Percentiles rank a stretch among this genome's conserved stretches.
Conservation (phyloP, 169 alveolate species). For the Ichthyophthirius multifiliis region DNA sequence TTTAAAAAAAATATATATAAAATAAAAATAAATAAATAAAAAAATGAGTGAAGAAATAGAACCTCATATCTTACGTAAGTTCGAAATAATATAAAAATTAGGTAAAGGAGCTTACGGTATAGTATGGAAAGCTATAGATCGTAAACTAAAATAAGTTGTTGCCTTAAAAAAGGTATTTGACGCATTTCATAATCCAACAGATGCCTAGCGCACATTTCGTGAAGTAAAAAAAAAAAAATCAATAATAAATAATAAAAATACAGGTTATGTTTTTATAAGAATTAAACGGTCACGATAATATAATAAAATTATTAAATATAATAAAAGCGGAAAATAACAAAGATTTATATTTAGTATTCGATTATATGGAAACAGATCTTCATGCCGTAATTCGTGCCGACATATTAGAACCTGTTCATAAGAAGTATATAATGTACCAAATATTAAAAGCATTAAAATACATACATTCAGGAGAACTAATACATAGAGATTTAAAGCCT, state of each 20-base stretch:
- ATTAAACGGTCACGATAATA: constrained; percentile 65
- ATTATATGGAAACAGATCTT: constrained; percentile 71
- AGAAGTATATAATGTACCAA: constrained; percentile 60
- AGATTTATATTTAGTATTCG: constrained; percentile 72
- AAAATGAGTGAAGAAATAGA: constrained; percentile 51
- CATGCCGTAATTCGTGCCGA: constrained; percentile 73
- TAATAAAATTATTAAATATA: constrained; percentile 53
- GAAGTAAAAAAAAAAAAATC: no score
- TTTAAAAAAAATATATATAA: not conserved
- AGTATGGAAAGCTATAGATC: constrained; percentile 79
- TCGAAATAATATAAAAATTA: constrained; percentile 44
- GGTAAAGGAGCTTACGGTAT: constrained; percentile 75
- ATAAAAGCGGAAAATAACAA: constrained; percentile 68
- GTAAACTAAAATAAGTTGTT: constrained; percentile 61
- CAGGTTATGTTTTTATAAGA: constrained; percentile 55
- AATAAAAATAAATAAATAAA: constrained; percentile 2
- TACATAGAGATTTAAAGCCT: constrained; percentile 79
- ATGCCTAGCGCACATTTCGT: constrained; percentile 74
- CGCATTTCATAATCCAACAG: constrained; percentile 77
- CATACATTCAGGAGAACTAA: constrained; percentile 67
- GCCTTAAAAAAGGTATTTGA: constrained; percentile 78
- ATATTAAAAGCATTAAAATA: constrained; percentile 57
- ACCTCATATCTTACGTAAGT: constrained; percentile 47
- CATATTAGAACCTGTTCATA: constrained; percentile 65
- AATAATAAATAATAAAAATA: no score